Evolutionary conservation across 75 land plant genomes (phyloP), one percentile per base, ranked within the genome.

Genomic region (Cunninghamia lanceolata): DNA sequence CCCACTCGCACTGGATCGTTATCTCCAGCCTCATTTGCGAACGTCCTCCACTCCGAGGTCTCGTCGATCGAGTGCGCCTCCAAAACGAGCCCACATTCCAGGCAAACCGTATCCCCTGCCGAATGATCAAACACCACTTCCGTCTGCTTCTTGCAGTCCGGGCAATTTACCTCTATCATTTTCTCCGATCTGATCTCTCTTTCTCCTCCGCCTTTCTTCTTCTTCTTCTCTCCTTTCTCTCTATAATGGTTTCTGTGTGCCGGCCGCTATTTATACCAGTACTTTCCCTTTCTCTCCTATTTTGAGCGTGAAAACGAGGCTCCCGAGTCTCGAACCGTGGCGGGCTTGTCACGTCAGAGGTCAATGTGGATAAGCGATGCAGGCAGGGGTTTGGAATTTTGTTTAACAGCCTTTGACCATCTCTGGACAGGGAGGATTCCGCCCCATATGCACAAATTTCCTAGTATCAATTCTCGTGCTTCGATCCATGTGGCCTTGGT

Each of bases 41-140:
- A 73, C 5, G 85, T 96, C 30, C 99, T 85, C 99, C 99, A 97
- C 92, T 97, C 99, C 47, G 99, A 97, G 38, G 96, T 96, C 94
- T 97, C 99, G 53, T 97, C 99, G 47, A 97, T 92, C 40, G 93
- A 93, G 88, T 94, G 99, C 14, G 98, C 92, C 80, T 97, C 99
- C 17, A 97, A 89, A 35, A 97, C 98, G 10, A 97, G 89, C 36
- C 99, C 98, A 85, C 99, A 97, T 90, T 97, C 99, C 63, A 90
- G 85, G 81, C 99, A 97, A 63, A 97, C 96, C 53, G 93, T 94
- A 80, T 97, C 99, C 3, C 99, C 99, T 8, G 99, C 98, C 17
- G 98, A 90, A 87, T 97, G 99, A 86, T 97, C 99, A 82, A 93
- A 89, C 34, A 94, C 98, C 78, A 97, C 96, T 84, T 97, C 98